Conservation (phyloP, 345 rosid species). For the Pelargonium nanum region DNA sequence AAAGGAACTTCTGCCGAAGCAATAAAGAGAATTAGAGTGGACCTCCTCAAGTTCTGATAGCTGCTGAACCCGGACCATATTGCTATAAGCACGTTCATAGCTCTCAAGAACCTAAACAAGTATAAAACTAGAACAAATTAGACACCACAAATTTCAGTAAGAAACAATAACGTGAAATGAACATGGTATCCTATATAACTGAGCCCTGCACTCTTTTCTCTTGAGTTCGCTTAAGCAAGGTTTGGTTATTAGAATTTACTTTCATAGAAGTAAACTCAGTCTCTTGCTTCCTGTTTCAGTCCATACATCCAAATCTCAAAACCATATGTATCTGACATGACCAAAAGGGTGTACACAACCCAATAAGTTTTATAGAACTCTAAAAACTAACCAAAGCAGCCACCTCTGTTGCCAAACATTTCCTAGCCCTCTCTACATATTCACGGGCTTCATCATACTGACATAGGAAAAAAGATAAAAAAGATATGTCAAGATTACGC, state of each 20-base stretch:
- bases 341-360: not conserved
- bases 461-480: conserved; percentile 8
- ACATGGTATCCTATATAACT: not conserved
- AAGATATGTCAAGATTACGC: conserved; percentile 4
- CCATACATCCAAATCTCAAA: not conserved
- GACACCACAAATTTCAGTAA: not conserved
- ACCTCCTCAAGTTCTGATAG: conserved; percentile 98
- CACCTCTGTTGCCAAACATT: conserved; percentile 95
- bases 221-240: not conserved
- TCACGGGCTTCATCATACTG: conserved; percentile 94
- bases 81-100: conserved; percentile 91
- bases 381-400: conserved; percentile 81
- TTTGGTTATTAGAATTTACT: not conserved
- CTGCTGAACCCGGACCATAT: conserved; percentile 99
- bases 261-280: not conserved
- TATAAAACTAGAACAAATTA: not conserved
- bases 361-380: not conserved
- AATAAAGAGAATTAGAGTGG: conserved; percentile 14
- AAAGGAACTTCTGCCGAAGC: conserved; percentile 2
- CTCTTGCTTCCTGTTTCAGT: not conserved
- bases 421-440: conserved; percentile 90
- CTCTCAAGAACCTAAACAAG: conserved; percentile 83
- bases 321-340: not conserved
- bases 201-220: not conserved
- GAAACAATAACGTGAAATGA: not conserved